Evolutionary conservation across 129 eudicot genomes (phyloP), one percentile per base, ranked within the genome.

Genomic region (Chrysanthemum lavandulifolium): DNA sequence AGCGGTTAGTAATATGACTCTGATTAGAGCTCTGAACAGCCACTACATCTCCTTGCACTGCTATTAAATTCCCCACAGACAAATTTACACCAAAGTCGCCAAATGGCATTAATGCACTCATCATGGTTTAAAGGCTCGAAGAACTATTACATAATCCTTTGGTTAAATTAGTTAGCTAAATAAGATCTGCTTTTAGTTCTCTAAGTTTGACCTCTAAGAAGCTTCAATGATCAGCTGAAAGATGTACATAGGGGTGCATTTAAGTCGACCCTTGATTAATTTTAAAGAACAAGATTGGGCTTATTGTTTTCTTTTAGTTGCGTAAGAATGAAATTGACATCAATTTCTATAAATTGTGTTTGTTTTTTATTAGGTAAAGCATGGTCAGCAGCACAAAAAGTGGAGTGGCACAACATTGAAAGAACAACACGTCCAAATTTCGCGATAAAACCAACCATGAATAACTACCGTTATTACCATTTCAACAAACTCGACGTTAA

Each of bases 31-130:
- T 76, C 71, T 85, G 93, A 81, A 86, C 76, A 72, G 81, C 92
- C 77, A 79, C 73, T 65, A 94, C 96, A 25, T 68, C 82, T 43
- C 98, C 98, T 53, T 69, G 79, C 23, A 94, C 43, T 64, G 88
- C 74, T 57, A 82, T 47, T 51, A 94, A 78, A 79, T 84, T 71
- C 60, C 97, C 98, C 15, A 54, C 73, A 6, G 97, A 84, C 79
- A 94, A 80, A 27, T 62, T 54, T 51, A 27, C 68, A 69, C 81
- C 79, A 57, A 65, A 60, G 6, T 10, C 21, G 31, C 65, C 52
- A 36, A 73, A 84, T 61, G 74, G 76, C 65, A 76, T 13, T 13
- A 79, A 71, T 72, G 62, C 72, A 72, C 47, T 68, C 62, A 60
- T 81, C 73, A 75, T 55, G 58, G 78, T 53, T 66, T 10, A 59